A percentile compares a stretch with the other conserved stretches of the same genome.
Conservation (phyloP, 176 grass and related monocot species). For the Avena sativa region DNA sequence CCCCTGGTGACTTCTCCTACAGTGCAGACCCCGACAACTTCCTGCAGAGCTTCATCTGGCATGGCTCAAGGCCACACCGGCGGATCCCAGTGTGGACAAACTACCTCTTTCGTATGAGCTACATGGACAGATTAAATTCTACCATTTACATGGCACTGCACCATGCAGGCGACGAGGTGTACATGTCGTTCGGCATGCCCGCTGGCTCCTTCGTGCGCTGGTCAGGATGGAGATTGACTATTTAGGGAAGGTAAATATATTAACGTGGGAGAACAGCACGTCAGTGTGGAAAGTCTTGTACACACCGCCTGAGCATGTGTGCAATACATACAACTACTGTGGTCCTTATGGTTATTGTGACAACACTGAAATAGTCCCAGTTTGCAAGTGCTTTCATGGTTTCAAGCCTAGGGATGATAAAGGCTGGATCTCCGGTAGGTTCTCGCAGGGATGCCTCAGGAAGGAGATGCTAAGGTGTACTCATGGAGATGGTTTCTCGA, state of each 20-base stretch:
- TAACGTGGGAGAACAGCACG: slow-evolving; percentile 39
- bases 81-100: slow-evolving; percentile 61
- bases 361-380: slow-evolving; percentile 8
- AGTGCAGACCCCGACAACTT: slow-evolving; percentile 35
- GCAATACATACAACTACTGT: slow-evolving; percentile 42
- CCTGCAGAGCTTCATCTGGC: slow-evolving; percentile 53
- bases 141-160: slow-evolving; percentile 28
- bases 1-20: slow-evolving; percentile 48
- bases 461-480: slow-evolving; percentile 30
- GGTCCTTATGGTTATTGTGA: slow-evolving; percentile 60
- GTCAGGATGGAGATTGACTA: slow-evolving; percentile 50
- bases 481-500: slow-evolving; percentile 20
- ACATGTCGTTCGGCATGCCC: slow-evolving; percentile 45
- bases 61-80: not conserved
- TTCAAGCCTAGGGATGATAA: slow-evolving; percentile 39
- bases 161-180: slow-evolving; percentile 19
- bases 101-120: not conserved
- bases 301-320: slow-evolving; percentile 31
- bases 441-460: slow-evolving; percentile 43
- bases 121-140: not conserved
- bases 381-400: slow-evolving; percentile 64
- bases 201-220: not conserved
- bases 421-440: not conserved
- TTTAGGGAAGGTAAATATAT: slow-evolving; percentile 45
- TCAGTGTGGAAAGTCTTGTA: slow-evolving; percentile 24